A percentile compares a stretch with the other conserved stretches of the same genome.
Evolutionary conservation across 148 eudicot species (phyloP).

Genomic region (Rhododendron henanense): DNA sequence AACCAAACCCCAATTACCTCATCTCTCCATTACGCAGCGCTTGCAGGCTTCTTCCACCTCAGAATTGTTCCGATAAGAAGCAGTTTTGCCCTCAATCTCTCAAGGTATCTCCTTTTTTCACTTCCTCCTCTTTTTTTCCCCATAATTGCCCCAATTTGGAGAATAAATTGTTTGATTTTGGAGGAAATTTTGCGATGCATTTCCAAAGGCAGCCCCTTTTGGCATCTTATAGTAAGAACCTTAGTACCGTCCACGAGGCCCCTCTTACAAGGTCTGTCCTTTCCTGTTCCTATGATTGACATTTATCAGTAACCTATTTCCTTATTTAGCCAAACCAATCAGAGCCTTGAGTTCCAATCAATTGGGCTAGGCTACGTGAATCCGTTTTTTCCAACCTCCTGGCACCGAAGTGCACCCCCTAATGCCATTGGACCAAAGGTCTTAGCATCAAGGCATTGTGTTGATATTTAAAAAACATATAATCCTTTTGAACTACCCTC

Average conservation of each 20-base stretch:
- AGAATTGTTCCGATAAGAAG: conserved; percentile 11
- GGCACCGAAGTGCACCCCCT: no score
- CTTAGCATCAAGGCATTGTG: no score
- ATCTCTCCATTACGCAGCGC: conserved; percentile 13
- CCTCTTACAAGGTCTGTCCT: conserved; percentile 21
- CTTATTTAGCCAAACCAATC: no score
- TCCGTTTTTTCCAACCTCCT: no score
- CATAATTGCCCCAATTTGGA: not conserved
- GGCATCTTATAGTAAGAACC: not conserved
- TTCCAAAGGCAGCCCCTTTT: conserved; percentile 20
- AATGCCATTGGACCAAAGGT: no score
- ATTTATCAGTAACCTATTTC: no score
- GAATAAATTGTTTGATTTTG: not conserved
- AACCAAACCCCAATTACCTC: not conserved
- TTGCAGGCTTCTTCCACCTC: conserved; percentile 7
- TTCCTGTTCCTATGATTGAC: not conserved
- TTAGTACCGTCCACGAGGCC: conserved; percentile 3
- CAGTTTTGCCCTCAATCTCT: conserved; percentile 19
- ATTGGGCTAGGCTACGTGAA: no score
- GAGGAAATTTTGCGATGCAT: conserved; percentile 2
- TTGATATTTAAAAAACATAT: no score
- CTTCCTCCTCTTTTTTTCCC: not conserved
- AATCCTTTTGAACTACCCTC: no score
- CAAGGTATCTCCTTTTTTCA: conserved; percentile 21
- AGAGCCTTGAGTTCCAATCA: no score